Base-by-base conservation (phyloP, 768 basidiomycete genomes). In the Pulveroboletus sp. region DNA sequence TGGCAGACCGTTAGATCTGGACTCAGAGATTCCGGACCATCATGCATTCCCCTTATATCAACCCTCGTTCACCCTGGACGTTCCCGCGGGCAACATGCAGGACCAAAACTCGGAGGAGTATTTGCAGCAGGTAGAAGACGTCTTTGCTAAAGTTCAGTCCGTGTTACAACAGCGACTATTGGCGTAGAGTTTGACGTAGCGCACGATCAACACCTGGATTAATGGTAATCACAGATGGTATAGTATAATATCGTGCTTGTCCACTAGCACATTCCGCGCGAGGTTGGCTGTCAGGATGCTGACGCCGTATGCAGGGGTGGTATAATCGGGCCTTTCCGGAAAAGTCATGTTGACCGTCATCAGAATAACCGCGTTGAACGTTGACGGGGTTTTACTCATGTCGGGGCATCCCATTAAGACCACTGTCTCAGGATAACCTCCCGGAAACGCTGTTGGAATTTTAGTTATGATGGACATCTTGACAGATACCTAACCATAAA, bases 41-140 rank as follows among this genome's bases (percentile, higher is more conserved):
- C 65, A 69, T 1, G 75, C 75, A 3, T 92, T 90, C 58, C 83
- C 84, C 0, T 58, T 78, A 16, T 94, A 91, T 60, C 83, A 74
- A 10, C 92, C 91, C 0, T 86, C 86, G 0, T 94, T 93, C 63
- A 85, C 81, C 1, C 73, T 94, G 23, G 88, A 90, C 51, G 80
- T 93, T 1, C 78, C 82, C 0, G 64, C 75, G 29, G 89, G 89
- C 5, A 86, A 80, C 51, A 84, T 84, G 77, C 76, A 72, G 48
- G 90, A 94, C 53, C 76, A 79, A 39, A 94, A 94, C 60, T 76
- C 77, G 1, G 70, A 77, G 0, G 79, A 77, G 14, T 81, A 87
- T 56, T 57, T 89, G 14, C 49, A 55, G 8, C 56, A 60, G 10
- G 62, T 88, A 3, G 73, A 80, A 57, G 43, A 53, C 8, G 51